Percentiles rank a stretch among this genome's conserved stretches.
Conservation (phyloP, 2,329 filamentous ascomycete species). For the Onygena corvina region DNA sequence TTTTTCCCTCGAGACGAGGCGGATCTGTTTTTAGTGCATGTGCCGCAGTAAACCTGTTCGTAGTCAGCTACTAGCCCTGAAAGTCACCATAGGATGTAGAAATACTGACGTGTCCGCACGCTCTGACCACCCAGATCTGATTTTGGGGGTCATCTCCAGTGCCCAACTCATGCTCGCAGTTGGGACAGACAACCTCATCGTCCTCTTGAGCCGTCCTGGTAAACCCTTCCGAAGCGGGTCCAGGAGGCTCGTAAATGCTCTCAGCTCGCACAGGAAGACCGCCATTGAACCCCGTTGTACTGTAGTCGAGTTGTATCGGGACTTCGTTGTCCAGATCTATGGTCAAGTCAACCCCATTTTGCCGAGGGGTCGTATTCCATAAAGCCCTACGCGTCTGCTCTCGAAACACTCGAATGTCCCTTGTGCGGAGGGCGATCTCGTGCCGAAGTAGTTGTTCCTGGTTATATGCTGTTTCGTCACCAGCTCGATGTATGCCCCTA, state of each 20-base stretch:
- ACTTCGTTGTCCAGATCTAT: slow-evolving; percentile 22
- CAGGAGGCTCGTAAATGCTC: slow-evolving; percentile 47
- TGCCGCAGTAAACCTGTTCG: slow-evolving; percentile 38
- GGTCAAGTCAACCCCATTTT: slow-evolving; percentile 19
- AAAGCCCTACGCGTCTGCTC: slow-evolving; percentile 14
- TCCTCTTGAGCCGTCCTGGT: slow-evolving; percentile 63
- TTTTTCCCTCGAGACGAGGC: slow-evolving; percentile 26
- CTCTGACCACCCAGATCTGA: slow-evolving; percentile 84
- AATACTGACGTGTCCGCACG: slow-evolving; percentile 68
- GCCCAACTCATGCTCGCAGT: slow-evolving; percentile 73
- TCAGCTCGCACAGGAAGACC: slow-evolving; percentile 16
- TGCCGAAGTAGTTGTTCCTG: slow-evolving; percentile 16
- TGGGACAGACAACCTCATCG: slow-evolving; percentile 67
- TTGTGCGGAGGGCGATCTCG: slow-evolving; percentile 18
- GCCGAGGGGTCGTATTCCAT: slow-evolving; percentile 19
- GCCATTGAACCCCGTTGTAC: slow-evolving; percentile 30
- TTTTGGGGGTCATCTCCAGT: slow-evolving; percentile 59
- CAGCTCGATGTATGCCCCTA: slow-evolving; percentile 7
- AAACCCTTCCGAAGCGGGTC: slow-evolving; percentile 61
- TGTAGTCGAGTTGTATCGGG: slow-evolving; percentile 29
- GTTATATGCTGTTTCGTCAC: not conserved
- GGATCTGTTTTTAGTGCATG: slow-evolving; percentile 33
- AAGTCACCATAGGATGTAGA: not conserved
- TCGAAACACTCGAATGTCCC: slow-evolving; percentile 12
- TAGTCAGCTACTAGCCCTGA: slow-evolving; percentile 7